Conservation (phyloP, 2,329 filamentous ascomycete species). For the Colletotrichum sp. region DNA sequence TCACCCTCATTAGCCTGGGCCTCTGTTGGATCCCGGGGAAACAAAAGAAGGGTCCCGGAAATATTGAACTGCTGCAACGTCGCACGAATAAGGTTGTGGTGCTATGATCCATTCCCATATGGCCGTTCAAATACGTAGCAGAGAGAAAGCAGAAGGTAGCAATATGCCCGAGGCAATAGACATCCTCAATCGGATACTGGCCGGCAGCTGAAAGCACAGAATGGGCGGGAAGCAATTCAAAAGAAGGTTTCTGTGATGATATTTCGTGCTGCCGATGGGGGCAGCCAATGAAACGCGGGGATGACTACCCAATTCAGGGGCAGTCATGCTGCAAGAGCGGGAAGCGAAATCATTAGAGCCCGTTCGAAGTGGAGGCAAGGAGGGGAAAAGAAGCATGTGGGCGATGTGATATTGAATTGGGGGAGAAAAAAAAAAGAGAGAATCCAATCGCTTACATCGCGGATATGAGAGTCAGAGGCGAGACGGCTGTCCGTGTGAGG, state of each 20-base stretch:
- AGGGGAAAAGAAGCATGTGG: background rate
- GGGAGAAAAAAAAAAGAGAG: background rate
- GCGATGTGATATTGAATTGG: background rate
- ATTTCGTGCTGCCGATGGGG: background rate
- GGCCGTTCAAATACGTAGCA: background rate
- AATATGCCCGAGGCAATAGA: background rate
- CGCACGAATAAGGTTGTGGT: slow-evolving; percentile 12
- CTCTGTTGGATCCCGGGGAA: background rate
- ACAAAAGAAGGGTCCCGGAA: slow-evolving; percentile 7
- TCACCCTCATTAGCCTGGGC: background rate
- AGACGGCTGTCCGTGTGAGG: background rate
- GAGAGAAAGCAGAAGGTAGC: background rate
- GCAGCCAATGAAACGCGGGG: slow-evolving; percentile 14
- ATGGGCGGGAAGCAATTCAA: background rate
- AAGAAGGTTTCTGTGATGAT: background rate
- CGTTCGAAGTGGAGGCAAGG: slow-evolving; percentile 4
- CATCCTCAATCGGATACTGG: background rate
- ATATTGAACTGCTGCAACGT: slow-evolving; percentile 5
- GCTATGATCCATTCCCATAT: background rate
- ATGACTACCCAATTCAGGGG: slow-evolving; percentile 18
- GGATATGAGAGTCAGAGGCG: background rate
- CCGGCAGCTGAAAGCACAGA: background rate
- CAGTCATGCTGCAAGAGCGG: slow-evolving; percentile 2
- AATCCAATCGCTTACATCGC: background rate
- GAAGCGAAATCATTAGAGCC: slow-evolving; percentile 17